Conservation (phyloP, 2,329 filamentous ascomycete species). For the Epichloe brachyelytri region DNA sequence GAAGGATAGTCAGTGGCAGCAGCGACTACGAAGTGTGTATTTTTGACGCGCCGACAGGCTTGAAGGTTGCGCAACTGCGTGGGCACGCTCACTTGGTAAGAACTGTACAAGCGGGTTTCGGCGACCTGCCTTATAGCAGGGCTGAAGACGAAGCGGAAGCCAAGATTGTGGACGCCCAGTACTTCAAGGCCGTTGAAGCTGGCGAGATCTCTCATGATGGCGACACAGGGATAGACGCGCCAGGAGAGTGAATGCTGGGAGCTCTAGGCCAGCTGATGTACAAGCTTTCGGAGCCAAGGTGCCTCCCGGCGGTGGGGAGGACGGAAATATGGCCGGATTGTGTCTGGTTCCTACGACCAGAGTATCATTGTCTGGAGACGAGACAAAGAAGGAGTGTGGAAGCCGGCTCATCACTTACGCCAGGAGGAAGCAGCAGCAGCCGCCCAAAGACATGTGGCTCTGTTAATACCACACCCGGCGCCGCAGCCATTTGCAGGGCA, state of each 20-base stretch:
- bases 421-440: slow-evolving; percentile 57
- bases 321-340: slow-evolving; percentile 81
- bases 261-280: slow-evolving; percentile 61
- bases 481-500: not conserved
- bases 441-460: slow-evolving; percentile 24
- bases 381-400: slow-evolving; percentile 75
- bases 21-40: slow-evolving; percentile 95
- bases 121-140: slow-evolving; percentile 69
- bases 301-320: slow-evolving; percentile 87
- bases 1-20: slow-evolving; percentile 87
- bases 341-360: slow-evolving; percentile 93
- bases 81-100: slow-evolving; percentile 78
- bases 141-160: slow-evolving; percentile 64
- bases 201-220: slow-evolving; percentile 31
- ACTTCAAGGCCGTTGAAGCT: slow-evolving; percentile 46
- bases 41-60: slow-evolving; percentile 73
- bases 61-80: slow-evolving; percentile 78
- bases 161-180: slow-evolving; percentile 57
- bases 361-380: slow-evolving; percentile 91
- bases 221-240: slow-evolving; percentile 21
- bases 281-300: slow-evolving; percentile 73
- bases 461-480: not conserved
- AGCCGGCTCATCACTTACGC: slow-evolving; percentile 57
- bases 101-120: slow-evolving; percentile 90
- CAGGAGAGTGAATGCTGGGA: slow-evolving; percentile 53